phyloP scores from a whole-genome alignment of 1,284 basidiomycete genomes.

The Moesziomyces globuligerus region DNA sequence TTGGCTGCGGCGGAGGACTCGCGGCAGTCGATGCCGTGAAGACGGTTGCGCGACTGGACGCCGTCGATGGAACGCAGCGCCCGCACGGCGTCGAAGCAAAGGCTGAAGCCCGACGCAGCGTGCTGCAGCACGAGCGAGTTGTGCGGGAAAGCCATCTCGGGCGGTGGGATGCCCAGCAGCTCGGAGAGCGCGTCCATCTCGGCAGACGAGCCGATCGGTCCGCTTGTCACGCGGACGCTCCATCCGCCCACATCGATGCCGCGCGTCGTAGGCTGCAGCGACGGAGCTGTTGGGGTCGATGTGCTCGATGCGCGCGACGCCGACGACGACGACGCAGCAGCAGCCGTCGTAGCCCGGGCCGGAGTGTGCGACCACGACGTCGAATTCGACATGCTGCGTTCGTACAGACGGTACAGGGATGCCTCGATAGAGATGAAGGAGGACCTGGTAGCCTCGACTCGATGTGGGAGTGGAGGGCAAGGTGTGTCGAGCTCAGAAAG shows the following conservation, averaged over 20 bases:
- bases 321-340: constrained; percentile 1
- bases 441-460: no score
- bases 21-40: constrained; percentile 73
- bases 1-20: constrained; percentile 7
- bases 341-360: background rate
- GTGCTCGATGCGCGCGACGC: constrained; percentile 1
- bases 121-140: constrained; percentile 77
- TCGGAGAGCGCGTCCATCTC: constrained; percentile 74
- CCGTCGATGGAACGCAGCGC: constrained; percentile 79
- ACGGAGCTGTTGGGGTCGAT: constrained; percentile 21
- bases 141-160: constrained; percentile 96
- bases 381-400: constrained; percentile 13
- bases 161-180: constrained; percentile 82
- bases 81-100: constrained; percentile 76
- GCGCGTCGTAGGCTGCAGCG: constrained; percentile 29
- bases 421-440: no score
- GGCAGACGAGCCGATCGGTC: constrained; percentile 61
- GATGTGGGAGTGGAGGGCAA: no score
- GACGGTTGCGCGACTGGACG: constrained; percentile 70
- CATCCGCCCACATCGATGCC: constrained; percentile 60
- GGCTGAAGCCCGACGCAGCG: constrained; percentile 74
- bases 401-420: background rate
- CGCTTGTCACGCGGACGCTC: constrained; percentile 54
- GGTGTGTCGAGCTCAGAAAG: no score
- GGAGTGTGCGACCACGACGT: constrained; percentile 31